Conservation (phyloP, 192 early-diverging fungal genomes). For the Backusella macrospora region DNA sequence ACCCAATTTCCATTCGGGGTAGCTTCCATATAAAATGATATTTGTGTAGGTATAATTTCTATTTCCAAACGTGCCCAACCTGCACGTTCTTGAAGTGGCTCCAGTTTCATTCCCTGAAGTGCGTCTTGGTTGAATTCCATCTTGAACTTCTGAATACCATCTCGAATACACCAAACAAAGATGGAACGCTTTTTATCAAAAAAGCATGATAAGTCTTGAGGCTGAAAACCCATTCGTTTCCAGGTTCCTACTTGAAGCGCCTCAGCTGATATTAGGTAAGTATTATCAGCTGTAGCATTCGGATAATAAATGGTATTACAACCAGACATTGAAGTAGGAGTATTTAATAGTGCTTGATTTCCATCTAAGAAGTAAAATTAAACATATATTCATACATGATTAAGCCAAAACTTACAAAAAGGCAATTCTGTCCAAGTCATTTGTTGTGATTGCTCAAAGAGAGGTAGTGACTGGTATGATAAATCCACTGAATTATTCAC, state of each 20-base stretch:
- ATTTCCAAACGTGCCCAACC: conserved; percentile 38
- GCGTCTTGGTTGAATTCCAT: conserved; percentile 51
- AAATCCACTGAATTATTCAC: not conserved
- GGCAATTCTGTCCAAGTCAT: not conserved
- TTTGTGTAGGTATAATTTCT: conserved; percentile 38
- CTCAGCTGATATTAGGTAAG: conserved; percentile 46
- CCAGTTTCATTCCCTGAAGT: conserved; percentile 48
- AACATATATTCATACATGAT: not conserved
- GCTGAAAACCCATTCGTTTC: conserved; percentile 60
- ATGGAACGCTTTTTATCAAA: conserved; percentile 47
- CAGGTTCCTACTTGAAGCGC: conserved; percentile 65
- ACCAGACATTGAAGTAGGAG: conserved; percentile 5
- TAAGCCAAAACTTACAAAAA: not conserved
- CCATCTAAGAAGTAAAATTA: not conserved
- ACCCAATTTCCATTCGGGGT: conserved; percentile 44
- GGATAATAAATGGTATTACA: not conserved
- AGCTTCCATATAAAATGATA: conserved; percentile 50
- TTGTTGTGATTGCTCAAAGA: conserved; percentile 6
- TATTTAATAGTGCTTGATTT: not conserved
- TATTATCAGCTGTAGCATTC: not conserved
- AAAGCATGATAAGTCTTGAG: conserved; percentile 56
- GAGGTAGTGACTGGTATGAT: not conserved
- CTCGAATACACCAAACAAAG: conserved; percentile 64
- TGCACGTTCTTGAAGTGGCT: conserved; percentile 38
- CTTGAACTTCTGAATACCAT: conserved; percentile 50